phyloP scores from a whole-genome alignment of 2,329 filamentous ascomycete genomes.

The Fusarium mangiferae region DNA sequence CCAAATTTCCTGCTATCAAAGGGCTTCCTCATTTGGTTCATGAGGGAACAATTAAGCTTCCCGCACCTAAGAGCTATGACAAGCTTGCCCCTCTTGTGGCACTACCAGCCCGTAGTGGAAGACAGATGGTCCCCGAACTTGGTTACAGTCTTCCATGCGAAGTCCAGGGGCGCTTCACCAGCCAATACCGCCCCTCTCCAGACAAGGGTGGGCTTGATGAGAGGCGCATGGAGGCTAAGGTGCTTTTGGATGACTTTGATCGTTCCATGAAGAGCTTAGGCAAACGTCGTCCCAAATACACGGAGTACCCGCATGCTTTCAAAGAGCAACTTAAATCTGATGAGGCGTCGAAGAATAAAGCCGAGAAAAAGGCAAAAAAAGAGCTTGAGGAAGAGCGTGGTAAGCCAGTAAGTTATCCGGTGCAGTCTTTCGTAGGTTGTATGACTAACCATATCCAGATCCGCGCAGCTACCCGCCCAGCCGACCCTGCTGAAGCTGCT shows the following conservation, averaged over 20 bases:
- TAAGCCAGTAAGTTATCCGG: conserved; percentile 50
- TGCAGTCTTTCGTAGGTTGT: not conserved
- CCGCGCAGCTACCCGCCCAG: conserved; percentile 56
- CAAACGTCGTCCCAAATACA: conserved; percentile 58
- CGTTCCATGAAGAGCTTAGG: conserved; percentile 54
- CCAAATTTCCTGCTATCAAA: conserved; percentile 52
- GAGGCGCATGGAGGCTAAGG: conserved; percentile 53
- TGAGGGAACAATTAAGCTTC: conserved; percentile 54
- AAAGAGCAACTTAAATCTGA: conserved; percentile 60
- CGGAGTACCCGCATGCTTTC: conserved; percentile 59
- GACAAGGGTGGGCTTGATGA: conserved; percentile 55
- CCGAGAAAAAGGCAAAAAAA: conserved; percentile 58
- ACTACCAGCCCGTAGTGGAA: conserved; percentile 52
- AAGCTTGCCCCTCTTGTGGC: conserved; percentile 57
- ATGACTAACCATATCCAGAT: conserved; percentile 42
- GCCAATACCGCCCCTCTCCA: conserved; percentile 53
- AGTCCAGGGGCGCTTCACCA: conserved; percentile 56
- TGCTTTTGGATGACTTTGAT: conserved; percentile 54
- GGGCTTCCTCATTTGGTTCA: conserved; percentile 53
- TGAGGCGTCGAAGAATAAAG: conserved; percentile 58
- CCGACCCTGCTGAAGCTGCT: conserved; percentile 58
- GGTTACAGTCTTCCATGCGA: conserved; percentile 55
- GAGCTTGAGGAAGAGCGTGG: conserved; percentile 53
- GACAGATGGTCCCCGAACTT: conserved; percentile 52
- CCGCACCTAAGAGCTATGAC: conserved; percentile 58